These are phyloP conservation scores for Carallia pectinifolia DNA, from an alignment of 345 rosid genomes.

Conservation along the genomic window DNA sequence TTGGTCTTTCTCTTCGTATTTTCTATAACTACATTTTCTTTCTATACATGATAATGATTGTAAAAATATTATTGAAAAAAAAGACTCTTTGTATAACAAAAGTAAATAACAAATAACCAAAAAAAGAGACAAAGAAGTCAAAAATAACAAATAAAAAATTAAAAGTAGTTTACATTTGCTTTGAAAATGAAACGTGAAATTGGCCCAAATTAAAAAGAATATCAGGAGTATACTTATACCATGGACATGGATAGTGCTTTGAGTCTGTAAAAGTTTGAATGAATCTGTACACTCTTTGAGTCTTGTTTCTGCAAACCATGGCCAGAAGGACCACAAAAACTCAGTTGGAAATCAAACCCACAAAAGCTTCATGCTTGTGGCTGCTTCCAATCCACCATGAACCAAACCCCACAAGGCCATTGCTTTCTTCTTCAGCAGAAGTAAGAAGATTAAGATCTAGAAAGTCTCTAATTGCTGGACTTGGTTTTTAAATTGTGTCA, in stretches of 20 bases:
- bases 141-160: too few relatives aligned
- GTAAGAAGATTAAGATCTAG: conserved; percentile 62
- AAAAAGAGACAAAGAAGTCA: background rate
- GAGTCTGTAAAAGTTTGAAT: conserved; percentile 47
- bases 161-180: background rate
- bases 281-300: conserved; percentile 37
- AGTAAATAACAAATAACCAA: background rate
- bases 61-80: too few relatives aligned
- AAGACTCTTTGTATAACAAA: background rate
- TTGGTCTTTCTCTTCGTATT: too few relatives aligned
- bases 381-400: conserved; percentile 56
- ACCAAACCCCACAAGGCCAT: conserved; percentile 38
- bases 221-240: conserved; percentile 11
- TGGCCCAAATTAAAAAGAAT: background rate
- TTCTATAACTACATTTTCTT: too few relatives aligned
- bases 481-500: conserved; percentile 17
- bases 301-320: conserved; percentile 11
- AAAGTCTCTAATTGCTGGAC: conserved; percentile 31
- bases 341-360: conserved; percentile 45
- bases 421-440: conserved; percentile 46
- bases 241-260: conserved; percentile 6
- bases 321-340: background rate
- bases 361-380: conserved; percentile 39
- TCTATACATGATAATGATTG: too few relatives aligned
- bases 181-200: background rate